These are phyloP conservation scores for Aspergillus melleus DNA, from an alignment of 2,329 filamentous ascomycete species.

Conservation along the genomic window DNA sequence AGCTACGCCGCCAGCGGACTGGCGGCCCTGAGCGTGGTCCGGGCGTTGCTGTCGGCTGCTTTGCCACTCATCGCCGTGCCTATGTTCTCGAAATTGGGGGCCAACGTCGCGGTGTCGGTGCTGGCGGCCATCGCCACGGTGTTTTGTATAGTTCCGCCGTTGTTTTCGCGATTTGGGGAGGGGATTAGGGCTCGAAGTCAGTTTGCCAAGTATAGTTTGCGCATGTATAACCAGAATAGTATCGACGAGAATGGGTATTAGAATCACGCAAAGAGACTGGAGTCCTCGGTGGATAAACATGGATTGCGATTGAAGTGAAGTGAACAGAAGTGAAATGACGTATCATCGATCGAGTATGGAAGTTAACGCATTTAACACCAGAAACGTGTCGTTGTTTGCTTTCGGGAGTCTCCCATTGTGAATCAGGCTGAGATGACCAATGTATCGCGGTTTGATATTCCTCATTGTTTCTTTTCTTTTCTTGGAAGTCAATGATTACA, in stretches of 20 bases:
- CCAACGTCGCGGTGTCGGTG: constrained; percentile 38
- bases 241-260: constrained; percentile 28
- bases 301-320: background rate
- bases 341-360: background rate
- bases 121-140: constrained; percentile 42
- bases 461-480: background rate
- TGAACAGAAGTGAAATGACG: too few relatives aligned
- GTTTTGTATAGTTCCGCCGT: constrained; percentile 35
- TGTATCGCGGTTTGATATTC: background rate
- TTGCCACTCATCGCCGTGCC: constrained; percentile 42
- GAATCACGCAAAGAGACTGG: background rate
- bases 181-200: constrained; percentile 33
- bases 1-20: constrained; percentile 46
- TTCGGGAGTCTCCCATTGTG: background rate
- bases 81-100: constrained; percentile 40
- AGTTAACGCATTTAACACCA: background rate
- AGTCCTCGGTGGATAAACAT: background rate
- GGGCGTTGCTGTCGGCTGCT: constrained; percentile 38
- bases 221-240: constrained; percentile 27
- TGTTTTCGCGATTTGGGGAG: constrained; percentile 37
- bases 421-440: background rate
- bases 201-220: constrained; percentile 35
- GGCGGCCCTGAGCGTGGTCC: constrained; percentile 41
- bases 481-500: background rate
- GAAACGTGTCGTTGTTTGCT: background rate